Evolutionary conservation across 495 filamentous ascomycete species (phyloP), one percentile per base, ranked within the genome.

Genomic region (Penicillium cataractarum): DNA sequence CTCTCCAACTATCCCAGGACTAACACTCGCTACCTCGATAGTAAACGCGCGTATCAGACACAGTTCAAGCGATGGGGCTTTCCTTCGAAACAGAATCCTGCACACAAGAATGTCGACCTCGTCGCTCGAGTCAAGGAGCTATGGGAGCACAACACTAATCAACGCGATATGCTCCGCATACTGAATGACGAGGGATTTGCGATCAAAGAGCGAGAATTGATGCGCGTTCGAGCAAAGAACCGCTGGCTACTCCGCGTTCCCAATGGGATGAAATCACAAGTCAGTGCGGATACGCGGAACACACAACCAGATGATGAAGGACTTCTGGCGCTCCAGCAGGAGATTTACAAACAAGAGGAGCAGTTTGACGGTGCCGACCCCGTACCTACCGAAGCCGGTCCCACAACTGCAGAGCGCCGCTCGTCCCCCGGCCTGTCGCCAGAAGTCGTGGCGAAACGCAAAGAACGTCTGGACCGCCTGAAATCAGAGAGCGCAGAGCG

Each of bases 21-120:
- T 50, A 50, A 50, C 26, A 10, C n/a, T 29, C 15, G 46, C 13
- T 29, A 24, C 42, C 13, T 50, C 15, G 24, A n/a, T 70, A 92
- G 89, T 70, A 91, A 90, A 73, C 87, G 89, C 39, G 85, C 87
- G 27, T 91, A 86, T 65, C 89, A 92, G 69, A 83, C 80, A 12
- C 88, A 90, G 60, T 91, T 92, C 75, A 89, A 86, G 67, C 80
- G 85, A 72, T 95, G 91, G 91, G 82, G 83, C 0, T 95, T 93
- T 61, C 91, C 91, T 4, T 84, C 80, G 60, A 91, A 90, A 71
- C 85, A 87, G 62, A 88, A 86, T 63, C 87, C 86, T 10, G 84
- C 84, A 6, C 87, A 89, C 71, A 89, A 88, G 67, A 89, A 91
- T 68, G 73, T 78, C 26, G 76, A 75, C 13, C 82, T 95, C 10